phyloP scores from a whole-genome alignment of 2,329 filamentous ascomycete genomes.

The Alternaria atra region DNA sequence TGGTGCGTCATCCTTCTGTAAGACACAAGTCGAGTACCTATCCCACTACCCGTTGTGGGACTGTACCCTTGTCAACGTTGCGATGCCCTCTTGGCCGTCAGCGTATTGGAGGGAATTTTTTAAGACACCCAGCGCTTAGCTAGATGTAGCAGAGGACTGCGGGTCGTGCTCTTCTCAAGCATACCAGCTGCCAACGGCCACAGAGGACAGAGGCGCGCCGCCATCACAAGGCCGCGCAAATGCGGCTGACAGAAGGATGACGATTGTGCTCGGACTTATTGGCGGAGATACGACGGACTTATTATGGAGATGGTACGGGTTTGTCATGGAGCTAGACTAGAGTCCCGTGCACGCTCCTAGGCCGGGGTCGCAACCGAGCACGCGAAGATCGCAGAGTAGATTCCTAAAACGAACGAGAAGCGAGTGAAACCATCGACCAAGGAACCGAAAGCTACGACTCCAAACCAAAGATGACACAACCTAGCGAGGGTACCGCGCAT shows the following conservation, averaged over 20 bases:
- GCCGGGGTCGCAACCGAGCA: background rate
- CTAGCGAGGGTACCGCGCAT: background rate
- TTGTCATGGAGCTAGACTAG: background rate
- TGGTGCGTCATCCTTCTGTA: background rate
- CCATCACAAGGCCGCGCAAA: background rate
- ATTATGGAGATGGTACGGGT: background rate
- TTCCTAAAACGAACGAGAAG: background rate
- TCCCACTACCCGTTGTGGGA: background rate
- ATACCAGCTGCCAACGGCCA: background rate
- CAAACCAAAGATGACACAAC: background rate
- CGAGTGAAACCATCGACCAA: background rate
- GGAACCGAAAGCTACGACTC: background rate
- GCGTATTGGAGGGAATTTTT: background rate
- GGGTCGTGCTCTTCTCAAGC: background rate
- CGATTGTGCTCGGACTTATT: background rate
- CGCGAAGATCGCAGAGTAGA: background rate
- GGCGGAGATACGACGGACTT: background rate
- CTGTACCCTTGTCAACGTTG: background rate
- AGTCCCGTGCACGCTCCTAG: background rate
- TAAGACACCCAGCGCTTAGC: no score
- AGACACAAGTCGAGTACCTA: background rate
- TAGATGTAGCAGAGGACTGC: no score
- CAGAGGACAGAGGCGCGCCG: background rate
- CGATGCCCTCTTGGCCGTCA: background rate
- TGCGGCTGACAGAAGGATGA: background rate